These are phyloP conservation scores for Vigna unguiculata DNA, from an alignment of 306 rosid genomes.

Conservation along the genomic window DNA sequence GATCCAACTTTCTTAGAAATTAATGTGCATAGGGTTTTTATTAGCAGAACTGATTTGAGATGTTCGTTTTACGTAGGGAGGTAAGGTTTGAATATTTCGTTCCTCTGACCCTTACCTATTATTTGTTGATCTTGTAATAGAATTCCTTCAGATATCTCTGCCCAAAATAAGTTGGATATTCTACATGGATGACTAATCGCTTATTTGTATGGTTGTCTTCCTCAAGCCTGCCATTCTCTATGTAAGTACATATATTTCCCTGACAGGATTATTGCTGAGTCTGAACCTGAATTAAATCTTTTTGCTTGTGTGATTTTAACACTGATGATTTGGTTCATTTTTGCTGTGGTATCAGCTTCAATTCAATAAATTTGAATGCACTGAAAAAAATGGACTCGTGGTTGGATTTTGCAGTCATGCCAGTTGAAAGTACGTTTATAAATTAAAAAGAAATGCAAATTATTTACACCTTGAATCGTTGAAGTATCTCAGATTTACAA, in stretches of 20 bases:
- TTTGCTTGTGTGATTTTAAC: neutral
- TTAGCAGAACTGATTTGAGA: slow-evolving; percentile 7
- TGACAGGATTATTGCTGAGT: no score
- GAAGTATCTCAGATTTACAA: no score
- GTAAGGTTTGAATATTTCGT: slow-evolving; percentile 32
- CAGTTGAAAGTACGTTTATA: neutral
- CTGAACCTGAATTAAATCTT: neutral
- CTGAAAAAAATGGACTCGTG: neutral
- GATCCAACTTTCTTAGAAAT: slow-evolving; percentile 26
- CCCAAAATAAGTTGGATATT: neutral
- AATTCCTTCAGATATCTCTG: neutral
- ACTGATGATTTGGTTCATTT: neutral
- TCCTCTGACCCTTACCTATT: slow-evolving; percentile 13
- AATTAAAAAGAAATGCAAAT: no score
- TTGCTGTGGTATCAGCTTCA: neutral
- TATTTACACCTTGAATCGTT: no score
- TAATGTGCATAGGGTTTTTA: slow-evolving; percentile 5
- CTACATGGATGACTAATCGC: neutral
- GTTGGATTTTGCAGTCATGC: neutral
- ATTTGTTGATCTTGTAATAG: neutral
- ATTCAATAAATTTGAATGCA: neutral
- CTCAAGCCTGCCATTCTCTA: no score
- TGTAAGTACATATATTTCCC: no score
- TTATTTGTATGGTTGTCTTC: no score
- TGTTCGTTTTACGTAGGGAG: slow-evolving; percentile 26